Evolutionary conservation across 208 protist species (phyloP).

Genomic region (Endotrypanum monterogeii): DNA sequence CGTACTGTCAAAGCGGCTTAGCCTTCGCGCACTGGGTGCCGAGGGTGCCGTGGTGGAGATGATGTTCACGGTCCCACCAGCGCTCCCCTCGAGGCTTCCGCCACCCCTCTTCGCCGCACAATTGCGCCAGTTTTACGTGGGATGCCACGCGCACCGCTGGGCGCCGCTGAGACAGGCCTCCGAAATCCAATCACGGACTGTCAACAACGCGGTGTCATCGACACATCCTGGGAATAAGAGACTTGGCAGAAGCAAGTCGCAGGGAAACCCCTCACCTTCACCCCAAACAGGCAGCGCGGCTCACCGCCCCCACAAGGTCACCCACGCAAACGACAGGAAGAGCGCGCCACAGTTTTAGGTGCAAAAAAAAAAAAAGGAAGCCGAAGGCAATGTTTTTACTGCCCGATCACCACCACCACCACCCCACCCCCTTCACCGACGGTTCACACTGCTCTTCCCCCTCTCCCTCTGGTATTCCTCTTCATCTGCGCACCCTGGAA

Average conservation of each 20-base stretch:
- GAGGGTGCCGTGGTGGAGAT: slow-evolving; percentile 53
- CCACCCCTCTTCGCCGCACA: slow-evolving; percentile 22
- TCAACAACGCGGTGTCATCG: neutral
- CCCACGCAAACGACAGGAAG: neutral
- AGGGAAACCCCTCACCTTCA: neutral
- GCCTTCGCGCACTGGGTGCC: slow-evolving; percentile 19
- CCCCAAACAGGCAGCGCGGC: neutral
- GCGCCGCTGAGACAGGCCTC: neutral
- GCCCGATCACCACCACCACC: neutral
- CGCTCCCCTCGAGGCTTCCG: slow-evolving; percentile 67
- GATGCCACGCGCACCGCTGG: slow-evolving; percentile 17
- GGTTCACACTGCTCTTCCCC: no score
- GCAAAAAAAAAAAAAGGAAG: neutral
- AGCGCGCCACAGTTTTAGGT: slow-evolving; percentile 1
- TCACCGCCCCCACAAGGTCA: neutral
- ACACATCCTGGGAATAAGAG: neutral
- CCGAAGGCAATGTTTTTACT: neutral
- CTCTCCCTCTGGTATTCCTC: no score
- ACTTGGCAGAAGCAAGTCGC: neutral
- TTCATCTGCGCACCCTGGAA: no score
- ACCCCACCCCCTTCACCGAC: no score
- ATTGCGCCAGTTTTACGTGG: slow-evolving; percentile 15
- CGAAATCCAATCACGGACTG: neutral
- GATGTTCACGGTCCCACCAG: slow-evolving; percentile 58
- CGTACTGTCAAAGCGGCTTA: slow-evolving; percentile 20